Evolutionary conservation across 2,329 filamentous ascomycete genomes (phyloP).

Genomic region (Acrodontium crateriforme): DNA sequence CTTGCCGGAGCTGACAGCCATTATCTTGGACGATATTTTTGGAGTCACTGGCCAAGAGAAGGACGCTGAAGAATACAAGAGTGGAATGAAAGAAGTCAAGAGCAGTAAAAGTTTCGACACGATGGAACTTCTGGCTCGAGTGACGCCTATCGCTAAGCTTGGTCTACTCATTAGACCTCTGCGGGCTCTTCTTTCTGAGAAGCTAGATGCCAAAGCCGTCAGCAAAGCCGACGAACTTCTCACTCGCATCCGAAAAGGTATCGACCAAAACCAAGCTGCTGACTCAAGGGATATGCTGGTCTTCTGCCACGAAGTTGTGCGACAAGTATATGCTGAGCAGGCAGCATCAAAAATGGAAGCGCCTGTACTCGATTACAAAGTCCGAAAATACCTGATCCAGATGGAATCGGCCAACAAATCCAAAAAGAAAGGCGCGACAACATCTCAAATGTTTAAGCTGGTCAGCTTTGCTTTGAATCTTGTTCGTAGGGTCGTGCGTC

Average conservation of each 20-base stretch:
- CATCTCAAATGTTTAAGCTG: conserved; percentile 75
- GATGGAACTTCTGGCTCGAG: conserved; percentile 81
- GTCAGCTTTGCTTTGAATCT: conserved; percentile 79
- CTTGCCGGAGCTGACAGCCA: conserved; percentile 57
- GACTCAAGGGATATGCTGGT: conserved; percentile 72
- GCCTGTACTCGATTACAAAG: conserved; percentile 39
- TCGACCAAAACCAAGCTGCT: conserved; percentile 68
- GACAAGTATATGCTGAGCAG: conserved; percentile 53
- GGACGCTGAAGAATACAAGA: conserved; percentile 89
- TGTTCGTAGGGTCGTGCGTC: conserved; percentile 70
- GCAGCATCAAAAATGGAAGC: conserved; percentile 23
- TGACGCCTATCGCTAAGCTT: conserved; percentile 60
- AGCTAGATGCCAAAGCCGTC: conserved; percentile 67
- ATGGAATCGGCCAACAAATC: conserved; percentile 61
- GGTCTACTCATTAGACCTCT: conserved; percentile 66
- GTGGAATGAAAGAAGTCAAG: conserved; percentile 94
- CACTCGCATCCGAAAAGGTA: conserved; percentile 65
- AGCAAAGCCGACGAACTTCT: conserved; percentile 86
- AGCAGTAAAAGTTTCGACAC: conserved; percentile 97
- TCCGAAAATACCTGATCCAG: conserved; percentile 66
- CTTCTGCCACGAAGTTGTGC: conserved; percentile 90
- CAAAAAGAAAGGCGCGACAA: conserved; percentile 53
- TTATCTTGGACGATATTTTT: conserved; percentile 97
- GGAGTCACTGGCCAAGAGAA: conserved; percentile 88
- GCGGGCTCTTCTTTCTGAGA: conserved; percentile 66